Percentiles rank a stretch among this genome's conserved stretches.
These are phyloP conservation scores for Teratosphaeria pseudoeucalypti DNA, from an alignment of 2,329 filamentous ascomycete genomes.

Conservation along the genomic window DNA sequence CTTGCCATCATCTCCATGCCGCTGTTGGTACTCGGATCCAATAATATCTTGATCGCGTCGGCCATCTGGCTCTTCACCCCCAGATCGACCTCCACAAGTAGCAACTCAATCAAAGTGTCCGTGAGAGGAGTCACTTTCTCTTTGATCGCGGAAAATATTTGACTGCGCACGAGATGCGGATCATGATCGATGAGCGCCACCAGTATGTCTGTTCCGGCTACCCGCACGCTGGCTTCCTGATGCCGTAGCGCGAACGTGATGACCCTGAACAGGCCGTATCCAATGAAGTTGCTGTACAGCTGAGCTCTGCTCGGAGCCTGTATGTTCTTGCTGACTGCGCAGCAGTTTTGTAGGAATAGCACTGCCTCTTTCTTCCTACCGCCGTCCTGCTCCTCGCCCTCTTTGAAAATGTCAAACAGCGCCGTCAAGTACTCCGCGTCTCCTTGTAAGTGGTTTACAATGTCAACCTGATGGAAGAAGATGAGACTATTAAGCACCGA, in stretches of 20 bases:
- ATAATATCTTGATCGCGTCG: conserved; percentile 84
- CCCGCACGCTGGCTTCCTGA: conserved; percentile 70
- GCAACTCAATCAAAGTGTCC: conserved; percentile 82
- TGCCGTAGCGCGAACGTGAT: conserved; percentile 88
- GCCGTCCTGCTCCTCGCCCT: conserved; percentile 40
- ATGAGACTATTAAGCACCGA: conserved; percentile 95
- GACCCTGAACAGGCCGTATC: conserved; percentile 74
- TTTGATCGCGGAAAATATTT: conserved; percentile 83
- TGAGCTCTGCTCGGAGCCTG: conserved; percentile 71
- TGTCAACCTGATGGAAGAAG: conserved; percentile 98
- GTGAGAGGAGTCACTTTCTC: conserved; percentile 79
- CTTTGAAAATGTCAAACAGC: conserved; percentile 74
- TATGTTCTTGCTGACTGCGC: conserved; percentile 84
- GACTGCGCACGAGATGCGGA: conserved; percentile 82
- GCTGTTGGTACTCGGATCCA: conserved; percentile 60
- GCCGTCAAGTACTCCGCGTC: conserved; percentile 72
- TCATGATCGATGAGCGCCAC: conserved; percentile 95
- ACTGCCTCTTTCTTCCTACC: conserved; percentile 64
- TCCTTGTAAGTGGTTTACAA: conserved; percentile 84
- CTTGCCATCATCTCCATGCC: conserved; percentile 46
- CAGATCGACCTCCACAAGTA: conserved; percentile 82
- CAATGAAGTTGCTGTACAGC: conserved; percentile 82
- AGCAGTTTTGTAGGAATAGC: conserved; percentile 93
- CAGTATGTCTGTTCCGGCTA: conserved; percentile 87
- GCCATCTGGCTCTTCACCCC: conserved; percentile 93